Conservation (phyloP, 2,329 filamentous ascomycete species). For the Colletotrichum australisinense region DNA sequence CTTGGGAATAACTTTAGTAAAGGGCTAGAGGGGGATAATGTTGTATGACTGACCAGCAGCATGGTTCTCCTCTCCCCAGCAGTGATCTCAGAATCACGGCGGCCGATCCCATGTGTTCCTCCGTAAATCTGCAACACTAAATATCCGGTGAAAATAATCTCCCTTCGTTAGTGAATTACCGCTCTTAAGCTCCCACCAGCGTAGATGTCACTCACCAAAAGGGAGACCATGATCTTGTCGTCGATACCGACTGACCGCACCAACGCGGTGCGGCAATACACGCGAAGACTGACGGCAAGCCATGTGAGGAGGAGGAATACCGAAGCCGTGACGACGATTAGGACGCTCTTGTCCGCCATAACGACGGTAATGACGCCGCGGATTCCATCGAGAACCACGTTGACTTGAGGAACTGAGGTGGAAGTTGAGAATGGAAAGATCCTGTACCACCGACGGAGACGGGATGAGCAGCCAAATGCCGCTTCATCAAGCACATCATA, state of each 20-base stretch:
- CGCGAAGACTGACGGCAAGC: constrained; percentile 43
- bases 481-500: not conserved
- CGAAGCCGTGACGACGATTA: constrained; percentile 40
- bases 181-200: not conserved
- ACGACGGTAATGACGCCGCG: not conserved
- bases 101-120: not conserved
- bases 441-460: not conserved
- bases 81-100: not conserved
- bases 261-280: constrained; percentile 45
- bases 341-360: constrained; percentile 35
- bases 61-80: not conserved
- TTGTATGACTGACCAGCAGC: not conserved
- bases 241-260: constrained; percentile 46
- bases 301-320: constrained; percentile 48
- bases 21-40: accelerated
- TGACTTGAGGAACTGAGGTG: not conserved
- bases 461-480: not conserved
- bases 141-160: not conserved
- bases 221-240: constrained; percentile 46
- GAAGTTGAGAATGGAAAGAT: not conserved
- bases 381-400: not conserved
- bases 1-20: not conserved
- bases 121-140: not conserved
- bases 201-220: constrained; percentile 40
- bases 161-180: not conserved